phyloP scores from a whole-genome alignment of 148 eudicot species.

The Vaccinium myrtillus region DNA sequence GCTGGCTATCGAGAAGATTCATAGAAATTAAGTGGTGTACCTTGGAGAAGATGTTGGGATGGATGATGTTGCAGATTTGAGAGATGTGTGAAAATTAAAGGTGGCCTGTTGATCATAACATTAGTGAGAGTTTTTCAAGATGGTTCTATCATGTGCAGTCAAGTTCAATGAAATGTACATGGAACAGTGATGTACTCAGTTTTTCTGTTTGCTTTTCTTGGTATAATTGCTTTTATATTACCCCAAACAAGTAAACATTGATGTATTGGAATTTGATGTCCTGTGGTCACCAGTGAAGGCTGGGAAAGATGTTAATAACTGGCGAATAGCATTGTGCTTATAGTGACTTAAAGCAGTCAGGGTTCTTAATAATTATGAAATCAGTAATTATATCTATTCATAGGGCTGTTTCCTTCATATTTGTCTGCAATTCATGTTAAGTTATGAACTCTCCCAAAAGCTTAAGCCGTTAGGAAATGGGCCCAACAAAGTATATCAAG shows the following conservation, averaged over 20 bases:
- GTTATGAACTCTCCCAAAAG: no score
- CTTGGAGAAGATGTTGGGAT: not conserved
- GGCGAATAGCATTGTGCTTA: not conserved
- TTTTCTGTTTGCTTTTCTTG: not conserved
- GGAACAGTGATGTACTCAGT: not conserved
- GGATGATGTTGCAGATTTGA: not conserved
- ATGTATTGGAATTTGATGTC: not conserved
- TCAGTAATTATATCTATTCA: not conserved
- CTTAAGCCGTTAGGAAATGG: no score
- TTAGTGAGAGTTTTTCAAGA: not conserved
- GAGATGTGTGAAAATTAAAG: not conserved
- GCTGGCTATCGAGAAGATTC: not conserved
- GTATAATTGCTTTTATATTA: not conserved
- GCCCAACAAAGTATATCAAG: no score
- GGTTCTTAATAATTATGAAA: not conserved
- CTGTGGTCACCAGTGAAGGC: not conserved
- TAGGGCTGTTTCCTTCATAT: not conserved
- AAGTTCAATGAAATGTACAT: not conserved
- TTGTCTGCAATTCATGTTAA: not conserved
- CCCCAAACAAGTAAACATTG: not conserved
- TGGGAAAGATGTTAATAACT: not conserved
- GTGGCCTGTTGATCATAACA: not conserved
- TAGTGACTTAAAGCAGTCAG: not conserved
- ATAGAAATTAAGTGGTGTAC: not conserved
- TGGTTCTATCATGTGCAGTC: slow-evolving; percentile 1